Percentiles rank a stretch among this genome's conserved stretches.
Evolutionary conservation across 1,139 yeast genomes (phyloP).

Genomic region (Taphrina deformans): DNA sequence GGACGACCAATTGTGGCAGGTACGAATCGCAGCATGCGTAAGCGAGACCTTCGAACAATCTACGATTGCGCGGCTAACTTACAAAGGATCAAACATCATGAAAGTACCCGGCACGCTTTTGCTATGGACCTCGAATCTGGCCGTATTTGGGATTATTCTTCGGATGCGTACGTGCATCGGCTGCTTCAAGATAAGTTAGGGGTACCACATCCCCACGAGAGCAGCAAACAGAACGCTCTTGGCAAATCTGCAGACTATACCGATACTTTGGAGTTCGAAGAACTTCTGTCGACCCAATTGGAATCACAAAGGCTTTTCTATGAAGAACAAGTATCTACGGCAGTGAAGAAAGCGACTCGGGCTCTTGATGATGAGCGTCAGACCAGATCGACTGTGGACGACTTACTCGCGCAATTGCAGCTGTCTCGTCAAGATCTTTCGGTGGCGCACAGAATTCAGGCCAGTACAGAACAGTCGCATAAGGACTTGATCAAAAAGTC

Average conservation of each 20-base stretch:
- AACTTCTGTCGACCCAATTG: slow-evolving; percentile 71
- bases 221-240: slow-evolving; percentile 5
- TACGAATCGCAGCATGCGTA: slow-evolving; percentile 86
- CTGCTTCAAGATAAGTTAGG: slow-evolving; percentile 79
- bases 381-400: neutral
- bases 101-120: slow-evolving; percentile 78
- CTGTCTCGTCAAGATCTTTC: slow-evolving; percentile 40
- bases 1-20: slow-evolving; percentile 85
- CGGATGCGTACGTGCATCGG: slow-evolving; percentile 87
- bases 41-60: no score
- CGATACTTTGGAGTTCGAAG: slow-evolving; percentile 75
- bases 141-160: slow-evolving; percentile 94
- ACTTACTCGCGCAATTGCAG: neutral
- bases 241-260: slow-evolving; percentile 44
- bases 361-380: slow-evolving; percentile 47
- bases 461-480: slow-evolving; percentile 29
- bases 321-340: slow-evolving; percentile 59
- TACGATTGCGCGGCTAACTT: no score
- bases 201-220: slow-evolving; percentile 51
- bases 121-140: slow-evolving; percentile 86
- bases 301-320: slow-evolving; percentile 89
- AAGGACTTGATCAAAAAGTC: slow-evolving; percentile 42
- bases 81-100: slow-evolving; percentile 58
- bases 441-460: slow-evolving; percentile 36
- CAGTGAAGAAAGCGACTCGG: slow-evolving; percentile 45